Base-by-base conservation (phyloP, 495 filamentous ascomycete genomes). In the Aeminium ludgeri region DNA sequence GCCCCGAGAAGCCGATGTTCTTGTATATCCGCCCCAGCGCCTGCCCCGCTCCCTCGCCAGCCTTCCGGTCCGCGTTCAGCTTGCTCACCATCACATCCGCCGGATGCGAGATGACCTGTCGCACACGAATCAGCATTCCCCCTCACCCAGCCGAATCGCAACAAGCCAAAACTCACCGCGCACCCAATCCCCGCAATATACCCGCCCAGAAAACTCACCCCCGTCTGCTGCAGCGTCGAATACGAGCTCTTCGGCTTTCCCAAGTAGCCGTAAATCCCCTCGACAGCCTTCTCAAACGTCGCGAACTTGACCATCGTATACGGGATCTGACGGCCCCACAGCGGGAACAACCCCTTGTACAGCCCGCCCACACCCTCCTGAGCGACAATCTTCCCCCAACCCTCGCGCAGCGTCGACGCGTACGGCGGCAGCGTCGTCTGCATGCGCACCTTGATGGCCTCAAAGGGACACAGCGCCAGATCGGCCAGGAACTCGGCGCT, bases 241-340 rank as follows among this genome's bases (percentile, higher is more conserved):
- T 68, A 80, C 39, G 59, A 61, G 44, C 77, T 70, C 59, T 82
- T 81, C 1, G 73, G 71, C 57, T 73, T 73, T 2, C 75, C 76
- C 36, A 82, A 55, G 15, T 59, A 65, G 46, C 57, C 55, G 55
- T 82, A 81, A 39, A 81, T 80, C 40, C 62, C 37, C 33, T 63
- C 65, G 6, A 82, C 77, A 1, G 74, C 76, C 53, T 69, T 72
- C 60, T 82, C 77, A 52, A 82, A 81, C 0, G 75, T 78, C 10
- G 77, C 77, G 55, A 82, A 82, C 59, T 81, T 82, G 29, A 74
- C 73, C 77, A 82, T 82, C 0, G 77, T 82, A 52, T 82, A 80
- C 1, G 76, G 75, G 37, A 81, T 79, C 59, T 82, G 76, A 13
- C 77, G 61, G 10, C 69, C 76, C 77, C 76, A 82, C 15, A 82